Evolutionary conservation across 805 yeast genomes (phyloP), one percentile per base, ranked within the genome.

Genomic region (Saccharomyces kudriavzevii): DNA sequence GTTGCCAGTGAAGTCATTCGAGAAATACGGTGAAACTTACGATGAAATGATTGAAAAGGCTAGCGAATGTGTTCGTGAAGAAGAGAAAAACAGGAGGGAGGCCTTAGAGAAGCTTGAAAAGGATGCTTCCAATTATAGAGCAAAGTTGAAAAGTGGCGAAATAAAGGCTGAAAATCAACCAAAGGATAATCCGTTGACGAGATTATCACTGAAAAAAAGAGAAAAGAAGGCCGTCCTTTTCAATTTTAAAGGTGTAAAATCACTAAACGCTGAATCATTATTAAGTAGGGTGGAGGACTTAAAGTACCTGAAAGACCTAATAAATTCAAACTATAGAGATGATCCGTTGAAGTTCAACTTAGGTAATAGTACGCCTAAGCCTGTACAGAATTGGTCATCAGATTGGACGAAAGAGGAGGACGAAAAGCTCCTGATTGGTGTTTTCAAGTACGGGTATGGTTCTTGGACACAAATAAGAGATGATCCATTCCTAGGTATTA

Each of bases 391-490:
- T 47, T 94, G 99, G 99, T 80, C 81, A 51, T 88, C 96, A 62
- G 83, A 82, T 28, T 94, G 99, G 99, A 75, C 76, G 2, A 75
- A 77, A 13, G 81, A 77, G 30, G 96, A 94, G 66, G 99, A 94
- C 68, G 87, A 90, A 50, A 87, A 83, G 82, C 76, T 94, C 52
- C 69, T 94, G 56, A 81, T 87, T 35, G 99, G 99, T 58, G 87
- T 92, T 24, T 79, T 80, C 64, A 90, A 89, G 70, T 91, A 91
- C 70, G 99, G 99, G 0, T 91, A 89, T 69, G 98, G 98, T 17
- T 84, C 96, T 0, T 94, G 99, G 99, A 68, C 79, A 2, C 91
- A 87, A 64, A 91, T 94, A 48, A 78, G 99, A 65, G 99, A 94
- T 71, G 99, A 94, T 71, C 98, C 99, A 1, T 78, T 89, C 51